Evolutionary conservation across 208 protist species (phyloP).

Genomic region (Angomonas ambiguus): DNA sequence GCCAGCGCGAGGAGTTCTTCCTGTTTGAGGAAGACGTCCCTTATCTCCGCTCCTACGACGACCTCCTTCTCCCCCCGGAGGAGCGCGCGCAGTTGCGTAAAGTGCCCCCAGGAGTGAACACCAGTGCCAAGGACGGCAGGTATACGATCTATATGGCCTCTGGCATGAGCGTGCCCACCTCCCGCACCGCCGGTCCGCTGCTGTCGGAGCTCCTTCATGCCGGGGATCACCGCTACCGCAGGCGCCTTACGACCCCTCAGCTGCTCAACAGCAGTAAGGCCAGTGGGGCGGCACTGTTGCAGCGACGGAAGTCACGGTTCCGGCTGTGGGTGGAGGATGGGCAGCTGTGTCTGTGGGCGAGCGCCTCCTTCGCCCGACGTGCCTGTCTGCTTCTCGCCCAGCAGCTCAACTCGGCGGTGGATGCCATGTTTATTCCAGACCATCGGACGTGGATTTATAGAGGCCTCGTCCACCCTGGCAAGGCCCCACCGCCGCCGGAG

Average conservation of each 20-base stretch:
- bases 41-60: conserved; percentile 9
- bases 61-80: conserved; percentile 33
- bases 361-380: conserved; percentile 65
- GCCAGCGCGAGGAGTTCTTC: conserved; percentile 34
- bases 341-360: conserved; percentile 62
- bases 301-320: conserved; percentile 51
- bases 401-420: conserved; percentile 64
- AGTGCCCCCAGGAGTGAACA: conserved; percentile 29
- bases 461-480: conserved; percentile 45
- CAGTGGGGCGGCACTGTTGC: conserved; percentile 19
- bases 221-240: not conserved
- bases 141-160: conserved; percentile 68
- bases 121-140: conserved; percentile 26
- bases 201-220: not conserved
- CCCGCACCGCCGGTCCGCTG: conserved; percentile 39
- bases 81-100: conserved; percentile 9
- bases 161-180: conserved; percentile 59
- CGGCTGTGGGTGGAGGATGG: conserved; percentile 77
- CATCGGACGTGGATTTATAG: conserved; percentile 58
- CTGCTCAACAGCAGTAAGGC: not conserved
- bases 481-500: conserved; percentile 30
- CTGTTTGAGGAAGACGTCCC: conserved; percentile 76
- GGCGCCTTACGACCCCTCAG: not conserved
- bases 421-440: conserved; percentile 44
- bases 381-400: conserved; percentile 62